Evolutionary conservation across 257 asterid genomes (phyloP).

Genomic region (Solanum chiquidenum): DNA sequence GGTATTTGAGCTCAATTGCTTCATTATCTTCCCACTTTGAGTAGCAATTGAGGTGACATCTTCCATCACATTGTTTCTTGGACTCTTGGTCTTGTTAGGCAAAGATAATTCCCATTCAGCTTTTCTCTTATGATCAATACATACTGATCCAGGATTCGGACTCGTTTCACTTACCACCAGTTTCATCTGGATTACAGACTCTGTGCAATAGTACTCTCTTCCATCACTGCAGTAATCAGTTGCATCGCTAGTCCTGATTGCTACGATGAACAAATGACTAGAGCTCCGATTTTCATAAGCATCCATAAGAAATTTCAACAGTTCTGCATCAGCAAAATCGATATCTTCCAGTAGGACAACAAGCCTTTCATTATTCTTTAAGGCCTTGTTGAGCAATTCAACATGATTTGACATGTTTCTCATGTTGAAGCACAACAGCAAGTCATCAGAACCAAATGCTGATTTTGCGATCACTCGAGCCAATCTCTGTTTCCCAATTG

Average conservation of each 20-base stretch:
- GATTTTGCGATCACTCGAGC: slow-evolving; percentile 45
- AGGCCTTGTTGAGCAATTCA: slow-evolving; percentile 36
- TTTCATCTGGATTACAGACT: slow-evolving; percentile 33
- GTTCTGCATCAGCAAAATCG: slow-evolving; percentile 41
- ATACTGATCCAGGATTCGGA: neutral
- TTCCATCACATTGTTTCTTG: slow-evolving; percentile 21
- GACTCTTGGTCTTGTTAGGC: slow-evolving; percentile 20
- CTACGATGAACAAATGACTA: slow-evolving; percentile 28
- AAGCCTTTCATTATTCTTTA: slow-evolving; percentile 22
- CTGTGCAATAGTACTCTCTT: neutral
- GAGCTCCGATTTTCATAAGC: slow-evolving; percentile 14
- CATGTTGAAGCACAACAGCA: slow-evolving; percentile 32
- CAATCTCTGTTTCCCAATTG: slow-evolving; percentile 41
- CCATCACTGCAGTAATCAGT: neutral
- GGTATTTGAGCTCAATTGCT: slow-evolving; percentile 22
- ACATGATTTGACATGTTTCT: slow-evolving; percentile 8
- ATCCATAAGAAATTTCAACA: slow-evolving; percentile 30
- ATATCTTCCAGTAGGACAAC: slow-evolving; percentile 55
- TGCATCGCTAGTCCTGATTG: slow-evolving; percentile 17
- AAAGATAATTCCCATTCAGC: slow-evolving; percentile 27
- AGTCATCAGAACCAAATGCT: slow-evolving; percentile 49
- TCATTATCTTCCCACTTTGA: slow-evolving; percentile 1
- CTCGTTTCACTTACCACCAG: slow-evolving; percentile 15
- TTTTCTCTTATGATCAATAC: slow-evolving; percentile 40
- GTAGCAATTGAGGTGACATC: slow-evolving; percentile 11